Evolutionary conservation across 1,284 basidiomycete genomes (phyloP).

Genomic region (Puccinia sorghi): DNA sequence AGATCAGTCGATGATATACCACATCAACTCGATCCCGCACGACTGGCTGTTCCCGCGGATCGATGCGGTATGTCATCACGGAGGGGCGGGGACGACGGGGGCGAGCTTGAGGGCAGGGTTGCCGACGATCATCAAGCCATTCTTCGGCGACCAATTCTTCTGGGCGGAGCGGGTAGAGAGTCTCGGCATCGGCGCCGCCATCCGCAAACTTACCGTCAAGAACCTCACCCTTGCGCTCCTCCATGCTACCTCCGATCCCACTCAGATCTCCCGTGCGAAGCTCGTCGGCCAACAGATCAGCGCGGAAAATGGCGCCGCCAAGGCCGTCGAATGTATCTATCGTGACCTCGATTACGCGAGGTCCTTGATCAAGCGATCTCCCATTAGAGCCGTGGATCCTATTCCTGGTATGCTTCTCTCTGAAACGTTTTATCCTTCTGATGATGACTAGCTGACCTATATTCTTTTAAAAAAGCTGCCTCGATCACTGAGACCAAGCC

Average conservation of each 20-base stretch:
- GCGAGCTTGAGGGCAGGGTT: constrained; percentile 88
- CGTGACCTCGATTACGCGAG: constrained; percentile 56
- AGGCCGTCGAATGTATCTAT: constrained; percentile 56
- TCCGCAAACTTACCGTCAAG: constrained; percentile 76
- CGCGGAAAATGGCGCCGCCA: constrained; percentile 54
- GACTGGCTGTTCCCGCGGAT: constrained; percentile 94
- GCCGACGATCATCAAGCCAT: constrained; percentile 93
- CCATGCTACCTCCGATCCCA: constrained; percentile 78
- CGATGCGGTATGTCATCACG: constrained; percentile 95
- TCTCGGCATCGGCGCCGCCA: constrained; percentile 74
- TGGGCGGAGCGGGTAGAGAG: constrained; percentile 67
- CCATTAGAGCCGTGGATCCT: not conserved
- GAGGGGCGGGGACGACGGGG: constrained; percentile 92
- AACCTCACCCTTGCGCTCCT: constrained; percentile 73
- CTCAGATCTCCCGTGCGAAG: constrained; percentile 81
- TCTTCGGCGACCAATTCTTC: constrained; percentile 79
- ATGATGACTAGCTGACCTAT: no score
- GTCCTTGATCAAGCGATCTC: constrained; percentile 53
- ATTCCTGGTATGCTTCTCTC: not conserved
- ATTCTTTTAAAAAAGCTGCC: no score
- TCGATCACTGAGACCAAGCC: no score
- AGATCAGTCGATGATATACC: constrained; percentile 53
- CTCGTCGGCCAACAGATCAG: constrained; percentile 80
- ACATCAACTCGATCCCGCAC: constrained; percentile 83
- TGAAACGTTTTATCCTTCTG: not conserved